phyloP scores from a whole-genome alignment of 192 early-diverging fungal species.

The Entomortierella beljakovae region DNA sequence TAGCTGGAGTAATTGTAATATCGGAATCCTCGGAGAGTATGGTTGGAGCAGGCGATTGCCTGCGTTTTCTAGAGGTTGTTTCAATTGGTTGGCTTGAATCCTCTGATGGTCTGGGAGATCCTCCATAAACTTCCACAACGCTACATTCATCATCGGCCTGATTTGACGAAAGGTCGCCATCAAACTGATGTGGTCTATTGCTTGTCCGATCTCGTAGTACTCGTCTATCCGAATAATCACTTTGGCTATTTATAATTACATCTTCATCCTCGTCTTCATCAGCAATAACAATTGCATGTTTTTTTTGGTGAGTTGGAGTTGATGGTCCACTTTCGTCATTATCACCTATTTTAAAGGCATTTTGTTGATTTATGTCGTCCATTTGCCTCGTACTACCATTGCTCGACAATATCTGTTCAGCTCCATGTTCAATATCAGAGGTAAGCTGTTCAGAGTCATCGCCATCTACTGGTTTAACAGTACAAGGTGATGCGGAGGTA shows the following conservation, averaged over 20 bases:
- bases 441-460: neutral
- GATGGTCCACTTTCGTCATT: neutral
- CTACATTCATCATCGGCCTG: slow-evolving; percentile 21
- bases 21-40: slow-evolving; percentile 12
- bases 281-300: slow-evolving; percentile 15
- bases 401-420: neutral
- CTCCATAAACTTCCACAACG: slow-evolving; percentile 18
- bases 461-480: slow-evolving; percentile 1
- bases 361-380: slow-evolving; percentile 6
- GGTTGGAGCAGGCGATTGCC: slow-evolving; percentile 1
- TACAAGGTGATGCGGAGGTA: slow-evolving; percentile 12
- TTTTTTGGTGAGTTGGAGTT: neutral
- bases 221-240: neutral
- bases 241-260: no score
- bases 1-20: slow-evolving; percentile 11
- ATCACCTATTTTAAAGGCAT: slow-evolving; percentile 12
- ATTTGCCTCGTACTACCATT: neutral
- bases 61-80: neutral
- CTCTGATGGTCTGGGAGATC: neutral
- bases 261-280: slow-evolving; percentile 16
- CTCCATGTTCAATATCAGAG: slow-evolving; percentile 1
- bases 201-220: neutral
- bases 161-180: slow-evolving; percentile 2
- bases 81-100: neutral
- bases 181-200: neutral